Conservation (phyloP, 2,329 filamentous ascomycete genomes). For the Trichoderma sp. region DNA sequence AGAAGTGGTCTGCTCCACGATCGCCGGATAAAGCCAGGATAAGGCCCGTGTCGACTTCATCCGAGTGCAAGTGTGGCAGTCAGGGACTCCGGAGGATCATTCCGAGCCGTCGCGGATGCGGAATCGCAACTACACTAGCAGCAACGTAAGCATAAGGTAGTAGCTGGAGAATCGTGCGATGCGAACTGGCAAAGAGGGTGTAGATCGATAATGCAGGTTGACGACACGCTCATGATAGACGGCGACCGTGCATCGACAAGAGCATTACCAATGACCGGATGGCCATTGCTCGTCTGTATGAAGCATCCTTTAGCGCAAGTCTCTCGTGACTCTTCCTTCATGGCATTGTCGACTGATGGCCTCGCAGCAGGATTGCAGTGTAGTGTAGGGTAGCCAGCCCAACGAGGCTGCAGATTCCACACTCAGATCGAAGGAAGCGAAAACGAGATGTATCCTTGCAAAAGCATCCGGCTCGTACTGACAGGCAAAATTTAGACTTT, state of each 20-base stretch:
- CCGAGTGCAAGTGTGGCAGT: neutral
- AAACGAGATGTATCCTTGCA: neutral
- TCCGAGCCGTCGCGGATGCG: neutral
- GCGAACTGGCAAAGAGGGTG: neutral
- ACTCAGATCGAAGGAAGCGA: neutral
- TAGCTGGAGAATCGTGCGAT: neutral
- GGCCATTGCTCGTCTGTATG: neutral
- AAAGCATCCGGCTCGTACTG: neutral
- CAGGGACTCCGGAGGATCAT: neutral
- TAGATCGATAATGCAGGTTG: neutral
- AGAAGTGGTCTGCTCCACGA: neutral
- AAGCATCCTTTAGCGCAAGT: neutral
- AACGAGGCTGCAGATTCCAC: neutral
- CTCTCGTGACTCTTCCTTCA: neutral
- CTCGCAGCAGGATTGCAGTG: neutral
- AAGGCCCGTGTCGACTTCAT: neutral
- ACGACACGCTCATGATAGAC: neutral
- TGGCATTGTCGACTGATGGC: no score
- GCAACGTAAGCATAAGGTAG: neutral
- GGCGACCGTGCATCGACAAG: neutral
- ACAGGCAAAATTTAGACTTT: neutral
- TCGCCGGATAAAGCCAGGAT: neutral
- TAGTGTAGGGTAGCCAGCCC: neutral
- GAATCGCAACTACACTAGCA: slow-evolving; percentile 3
- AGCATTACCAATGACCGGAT: neutral